Evolutionary conservation across 208 protist genomes (phyloP).

Genomic region (Leishmania braziliensis): DNA sequence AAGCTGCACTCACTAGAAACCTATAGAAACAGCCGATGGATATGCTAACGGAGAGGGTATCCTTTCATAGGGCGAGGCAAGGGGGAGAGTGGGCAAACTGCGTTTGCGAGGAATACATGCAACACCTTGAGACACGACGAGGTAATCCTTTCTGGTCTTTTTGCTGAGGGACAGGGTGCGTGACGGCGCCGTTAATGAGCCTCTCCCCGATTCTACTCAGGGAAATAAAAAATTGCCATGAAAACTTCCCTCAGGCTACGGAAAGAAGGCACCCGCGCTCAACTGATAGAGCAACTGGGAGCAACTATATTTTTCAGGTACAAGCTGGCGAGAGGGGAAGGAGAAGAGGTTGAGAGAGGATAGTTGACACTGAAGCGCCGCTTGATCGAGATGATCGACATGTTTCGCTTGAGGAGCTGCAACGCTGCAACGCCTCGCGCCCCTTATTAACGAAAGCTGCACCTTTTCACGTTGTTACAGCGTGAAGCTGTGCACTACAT

Average conservation of each 20-base stretch:
- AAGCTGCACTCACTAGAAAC: background rate
- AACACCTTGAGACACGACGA: background rate
- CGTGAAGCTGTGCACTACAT: background rate
- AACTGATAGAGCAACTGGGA: background rate
- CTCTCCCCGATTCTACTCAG: background rate
- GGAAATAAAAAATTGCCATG: background rate
- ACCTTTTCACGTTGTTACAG: background rate
- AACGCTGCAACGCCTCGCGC: background rate
- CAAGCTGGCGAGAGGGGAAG: background rate
- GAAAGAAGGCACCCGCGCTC: background rate
- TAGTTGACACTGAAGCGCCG: background rate
- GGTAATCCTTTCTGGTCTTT: background rate
- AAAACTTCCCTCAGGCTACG: background rate
- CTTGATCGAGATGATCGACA: background rate
- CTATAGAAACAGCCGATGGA: background rate
- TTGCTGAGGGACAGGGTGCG: background rate
- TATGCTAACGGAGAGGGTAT: background rate
- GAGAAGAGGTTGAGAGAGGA: background rate
- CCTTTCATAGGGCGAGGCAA: background rate
- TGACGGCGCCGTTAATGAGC: background rate
- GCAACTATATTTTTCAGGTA: background rate
- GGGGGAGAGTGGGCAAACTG: background rate
- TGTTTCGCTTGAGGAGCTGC: background rate
- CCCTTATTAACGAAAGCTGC: background rate
- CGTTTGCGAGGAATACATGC: background rate